Conservation (phyloP, 2,329 filamentous ascomycete genomes). For the Ascosphaera aggregata region DNA sequence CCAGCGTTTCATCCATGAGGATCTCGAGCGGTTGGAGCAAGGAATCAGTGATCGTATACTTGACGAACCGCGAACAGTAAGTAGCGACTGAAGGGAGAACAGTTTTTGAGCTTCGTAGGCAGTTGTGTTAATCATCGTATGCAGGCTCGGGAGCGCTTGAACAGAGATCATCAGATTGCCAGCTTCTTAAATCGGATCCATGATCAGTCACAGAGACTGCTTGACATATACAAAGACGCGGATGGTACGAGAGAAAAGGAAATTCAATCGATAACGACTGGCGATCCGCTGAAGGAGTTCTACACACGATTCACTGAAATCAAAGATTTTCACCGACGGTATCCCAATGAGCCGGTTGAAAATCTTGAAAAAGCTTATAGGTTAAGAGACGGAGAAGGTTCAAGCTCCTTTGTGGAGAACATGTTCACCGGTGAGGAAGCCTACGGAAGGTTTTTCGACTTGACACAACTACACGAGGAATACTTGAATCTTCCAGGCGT, state of each 20-base stretch:
- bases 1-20: slow-evolving; percentile 82
- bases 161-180: slow-evolving; percentile 76
- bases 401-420: slow-evolving; percentile 51
- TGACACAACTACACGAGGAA: slow-evolving; percentile 61
- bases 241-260: slow-evolving; percentile 51
- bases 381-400: slow-evolving; percentile 39
- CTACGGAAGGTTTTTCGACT: slow-evolving; percentile 78
- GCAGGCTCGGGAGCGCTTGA: slow-evolving; percentile 69
- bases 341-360: slow-evolving; percentile 86
- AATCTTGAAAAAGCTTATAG: slow-evolving; percentile 89
- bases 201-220: slow-evolving; percentile 54
- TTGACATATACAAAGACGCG: slow-evolving; percentile 65
- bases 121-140: slow-evolving; percentile 5
- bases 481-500: slow-evolving; percentile 77
- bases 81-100: slow-evolving; percentile 12
- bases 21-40: slow-evolving; percentile 86
- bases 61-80: slow-evolving; percentile 71
- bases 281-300: slow-evolving; percentile 77
- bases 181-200: slow-evolving; percentile 76
- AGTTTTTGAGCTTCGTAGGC: slow-evolving; percentile 1
- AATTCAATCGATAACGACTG: slow-evolving; percentile 59
- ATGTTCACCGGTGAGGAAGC: slow-evolving; percentile 94
- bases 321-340: slow-evolving; percentile 70
- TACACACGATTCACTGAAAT: slow-evolving; percentile 63
- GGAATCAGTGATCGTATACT: slow-evolving; percentile 72